These are phyloP conservation scores for Hypoxylon fuscum DNA, from an alignment of 495 filamentous ascomycete species.

Conservation along the genomic window DNA sequence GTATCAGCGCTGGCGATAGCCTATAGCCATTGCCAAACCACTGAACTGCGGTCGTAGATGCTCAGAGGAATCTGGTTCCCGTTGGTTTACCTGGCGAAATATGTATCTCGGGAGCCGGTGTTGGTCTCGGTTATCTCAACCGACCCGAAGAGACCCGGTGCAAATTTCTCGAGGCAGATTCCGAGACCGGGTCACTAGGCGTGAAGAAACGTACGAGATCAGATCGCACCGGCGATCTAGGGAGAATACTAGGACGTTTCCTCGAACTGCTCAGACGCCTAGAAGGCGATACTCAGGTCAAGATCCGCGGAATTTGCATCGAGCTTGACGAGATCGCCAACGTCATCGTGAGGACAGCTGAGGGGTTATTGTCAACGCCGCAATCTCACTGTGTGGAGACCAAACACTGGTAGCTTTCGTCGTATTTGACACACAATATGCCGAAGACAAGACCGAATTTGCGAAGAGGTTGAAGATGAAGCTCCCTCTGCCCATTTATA, in stretches of 20 bases:
- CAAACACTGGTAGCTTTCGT: conserved; percentile 27
- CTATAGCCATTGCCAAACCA: conserved; percentile 38
- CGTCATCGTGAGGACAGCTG: conserved; percentile 32
- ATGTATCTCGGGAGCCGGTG: conserved; percentile 46
- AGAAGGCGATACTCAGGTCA: conserved; percentile 49
- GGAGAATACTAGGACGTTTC: conserved; percentile 36
- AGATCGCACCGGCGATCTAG: conserved; percentile 57
- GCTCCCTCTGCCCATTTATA: conserved; percentile 23
- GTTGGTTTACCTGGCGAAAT: conserved; percentile 47
- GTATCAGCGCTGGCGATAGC: neutral
- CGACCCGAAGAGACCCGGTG: conserved; percentile 17
- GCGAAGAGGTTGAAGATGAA: conserved; percentile 1
- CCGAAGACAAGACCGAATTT: conserved; percentile 41
- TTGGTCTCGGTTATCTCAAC: conserved; percentile 46
- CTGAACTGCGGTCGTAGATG: conserved; percentile 54
- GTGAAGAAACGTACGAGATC: conserved; percentile 36
- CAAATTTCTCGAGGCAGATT: conserved; percentile 42
- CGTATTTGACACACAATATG: conserved; percentile 12
- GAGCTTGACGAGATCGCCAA: conserved; percentile 55
- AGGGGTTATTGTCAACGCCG: conserved; percentile 10
- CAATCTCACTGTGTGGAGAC: conserved; percentile 10
- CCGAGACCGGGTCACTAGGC: neutral
- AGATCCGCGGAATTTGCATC: conserved; percentile 53
- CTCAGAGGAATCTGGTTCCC: conserved; percentile 48
- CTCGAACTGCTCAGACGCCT: conserved; percentile 51